phyloP scores from a whole-genome alignment of 2,329 filamentous ascomycete genomes.

The Colletotrichum plurivorum region DNA sequence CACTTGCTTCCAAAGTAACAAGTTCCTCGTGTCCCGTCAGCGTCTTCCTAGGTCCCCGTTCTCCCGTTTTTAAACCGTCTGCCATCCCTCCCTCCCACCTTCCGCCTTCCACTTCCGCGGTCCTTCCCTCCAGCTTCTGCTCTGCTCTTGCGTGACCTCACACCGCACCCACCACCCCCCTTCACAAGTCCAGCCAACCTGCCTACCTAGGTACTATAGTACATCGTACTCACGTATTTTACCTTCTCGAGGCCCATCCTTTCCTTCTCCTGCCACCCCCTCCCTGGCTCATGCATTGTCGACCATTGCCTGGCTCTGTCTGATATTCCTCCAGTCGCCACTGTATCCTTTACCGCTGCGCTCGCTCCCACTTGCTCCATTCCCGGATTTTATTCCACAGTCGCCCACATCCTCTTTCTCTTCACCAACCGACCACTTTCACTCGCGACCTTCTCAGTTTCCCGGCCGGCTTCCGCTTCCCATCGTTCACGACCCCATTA shows the following conservation, averaged over 20 bases:
- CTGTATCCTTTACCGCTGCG: constrained; percentile 14
- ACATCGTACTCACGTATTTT: neutral
- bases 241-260: constrained; percentile 10
- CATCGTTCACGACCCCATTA: constrained; percentile 1
- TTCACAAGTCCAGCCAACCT: no score
- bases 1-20: no score
- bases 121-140: constrained; percentile 7
- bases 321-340: constrained; percentile 31
- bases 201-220: neutral
- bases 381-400: neutral
- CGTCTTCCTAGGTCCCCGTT: neutral
- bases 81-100: constrained; percentile 23
- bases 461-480: constrained; percentile 9
- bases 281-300: constrained; percentile 34
- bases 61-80: constrained; percentile 34
- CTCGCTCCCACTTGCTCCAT: constrained; percentile 1
- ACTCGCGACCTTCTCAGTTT: constrained; percentile 18
- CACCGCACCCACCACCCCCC: no score
- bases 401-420: neutral
- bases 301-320: constrained; percentile 32
- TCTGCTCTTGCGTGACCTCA: neutral
- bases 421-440: constrained; percentile 3
- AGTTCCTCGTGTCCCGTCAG: neutral
- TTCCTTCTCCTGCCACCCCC: constrained; percentile 2
- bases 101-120: neutral